Base-by-base conservation (phyloP, 345 rosid genomes). In the Corymbia maculata region DNA sequence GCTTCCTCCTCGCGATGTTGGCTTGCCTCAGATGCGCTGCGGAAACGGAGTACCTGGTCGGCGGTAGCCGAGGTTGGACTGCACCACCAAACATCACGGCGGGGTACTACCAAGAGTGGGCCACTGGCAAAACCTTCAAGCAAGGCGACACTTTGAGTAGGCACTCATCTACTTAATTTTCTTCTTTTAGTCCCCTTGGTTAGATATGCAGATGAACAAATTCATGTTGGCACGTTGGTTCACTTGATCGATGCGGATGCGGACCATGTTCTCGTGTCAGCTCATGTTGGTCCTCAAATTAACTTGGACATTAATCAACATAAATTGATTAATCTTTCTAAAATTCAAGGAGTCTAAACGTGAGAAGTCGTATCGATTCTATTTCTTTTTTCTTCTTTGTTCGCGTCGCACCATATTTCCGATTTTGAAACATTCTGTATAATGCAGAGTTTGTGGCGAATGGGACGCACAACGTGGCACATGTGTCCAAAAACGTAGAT, bases 81-180 rank as follows among this genome's bases (percentile, higher is more conserved):
- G 52, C 42, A 0, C 36, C 42, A 0, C 87, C 53, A 2, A 86
- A 86, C 19, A 11, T 52, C 52, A 50, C 59, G 8, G 5, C 7
- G 6, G 44, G 87, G n/a, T 87, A 49, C 28, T 92, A 92, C 26
- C 15, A 16, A 0, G 51, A 70, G 13, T 91, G 94, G 94, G 87
- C 66, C 52, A 32, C 70, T 68, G 52, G 53, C 36, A 87, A 90
- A 61, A 87, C 88, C 14, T 89, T 90, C 7, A 2, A 3, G 79
- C 79, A 26, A 7, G 94, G 90, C 44, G 90, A 92, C 87, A 0
- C 28, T 14, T 79, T 90, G 10, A 88, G 94, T 90, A 87, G 75
- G 36, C 57, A 44, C 17, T 66, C 19, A 7, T 51, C 86, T 88
- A 24, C 52, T n/a, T 52, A 75, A 14, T 36, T 51, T 17, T 12